Conservation (phyloP, 352 stramenopile species). For the Phytophthora pseudosyringae region DNA sequence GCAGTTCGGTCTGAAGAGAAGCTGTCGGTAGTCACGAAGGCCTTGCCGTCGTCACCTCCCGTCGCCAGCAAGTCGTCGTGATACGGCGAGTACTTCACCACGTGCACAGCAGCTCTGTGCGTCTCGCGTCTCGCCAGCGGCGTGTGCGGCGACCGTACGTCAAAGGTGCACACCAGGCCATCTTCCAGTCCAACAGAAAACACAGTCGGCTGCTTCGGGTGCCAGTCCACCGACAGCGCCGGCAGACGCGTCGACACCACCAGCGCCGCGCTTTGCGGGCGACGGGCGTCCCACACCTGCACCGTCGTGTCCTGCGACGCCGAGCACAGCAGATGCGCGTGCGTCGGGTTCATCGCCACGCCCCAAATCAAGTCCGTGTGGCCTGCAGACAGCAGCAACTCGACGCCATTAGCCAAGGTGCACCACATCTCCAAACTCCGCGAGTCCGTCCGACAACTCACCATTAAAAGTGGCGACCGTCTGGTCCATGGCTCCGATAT, state of each 20-base stretch:
- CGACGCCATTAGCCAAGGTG: conserved; percentile 4
- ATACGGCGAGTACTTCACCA: conserved; percentile 69
- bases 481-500: conserved; percentile 58
- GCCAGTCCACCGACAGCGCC: conserved; percentile 74
- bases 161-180: conserved; percentile 70
- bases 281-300: conserved; percentile 78
- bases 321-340: conserved; percentile 57
- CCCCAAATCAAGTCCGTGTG: conserved; percentile 82
- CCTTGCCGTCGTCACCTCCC: conserved; percentile 65
- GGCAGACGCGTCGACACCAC: conserved; percentile 47
- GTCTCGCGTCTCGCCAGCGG: conserved; percentile 48
- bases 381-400: conserved; percentile 31
- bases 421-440: not conserved
- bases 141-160: conserved; percentile 55
- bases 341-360: conserved; percentile 54
- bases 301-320: conserved; percentile 75
- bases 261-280: conserved; percentile 44
- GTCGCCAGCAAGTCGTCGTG: conserved; percentile 67
- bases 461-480: conserved; percentile 61
- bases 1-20: conserved; percentile 31
- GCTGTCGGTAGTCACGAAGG: conserved; percentile 49
- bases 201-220: conserved; percentile 62
- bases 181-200: conserved; percentile 72
- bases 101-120: conserved; percentile 60
- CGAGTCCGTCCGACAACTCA: conserved; percentile 7